Conservation (phyloP, 306 rosid genomes). For the Pterocarpus macrocarpus region DNA sequence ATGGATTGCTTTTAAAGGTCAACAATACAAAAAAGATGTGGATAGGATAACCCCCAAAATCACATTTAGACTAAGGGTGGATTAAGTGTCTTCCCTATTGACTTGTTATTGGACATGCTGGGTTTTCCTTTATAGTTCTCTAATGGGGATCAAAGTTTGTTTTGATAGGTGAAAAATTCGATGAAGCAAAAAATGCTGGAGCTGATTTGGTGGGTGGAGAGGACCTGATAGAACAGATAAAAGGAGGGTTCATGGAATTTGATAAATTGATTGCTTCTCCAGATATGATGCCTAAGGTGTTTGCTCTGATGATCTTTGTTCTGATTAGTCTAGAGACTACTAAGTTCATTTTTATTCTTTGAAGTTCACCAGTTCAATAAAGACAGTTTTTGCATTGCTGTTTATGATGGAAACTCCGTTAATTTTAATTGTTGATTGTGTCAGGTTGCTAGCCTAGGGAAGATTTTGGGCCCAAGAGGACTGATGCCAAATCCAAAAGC, state of each 20-base stretch:
- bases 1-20: neutral
- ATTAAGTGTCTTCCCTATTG: neutral
- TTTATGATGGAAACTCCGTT: constrained; percentile 40
- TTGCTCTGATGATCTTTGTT: constrained; percentile 49
- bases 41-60: constrained; percentile 7
- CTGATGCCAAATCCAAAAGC: constrained; percentile 99
- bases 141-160: constrained; percentile 2
- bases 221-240: constrained; percentile 96
- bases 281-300: constrained; percentile 99
- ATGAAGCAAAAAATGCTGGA: constrained; percentile 96
- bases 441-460: constrained; percentile 97
- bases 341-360: neutral
- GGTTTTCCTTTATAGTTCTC: constrained; percentile 16
- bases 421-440: constrained; percentile 43
- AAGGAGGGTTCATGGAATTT: constrained; percentile 98
- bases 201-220: constrained; percentile 99
- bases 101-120: constrained; percentile 18
- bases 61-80: neutral
- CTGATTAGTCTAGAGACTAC: constrained; percentile 15
- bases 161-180: constrained; percentile 85
- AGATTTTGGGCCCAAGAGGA: constrained; percentile 99
- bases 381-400: neutral
- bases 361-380: constrained; percentile 3
- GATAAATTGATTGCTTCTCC: constrained; percentile 99
- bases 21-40: neutral